These are phyloP conservation scores for Vitrella brassicaformis DNA, from an alignment of 73 alveolate genomes.

Conservation along the genomic window DNA sequence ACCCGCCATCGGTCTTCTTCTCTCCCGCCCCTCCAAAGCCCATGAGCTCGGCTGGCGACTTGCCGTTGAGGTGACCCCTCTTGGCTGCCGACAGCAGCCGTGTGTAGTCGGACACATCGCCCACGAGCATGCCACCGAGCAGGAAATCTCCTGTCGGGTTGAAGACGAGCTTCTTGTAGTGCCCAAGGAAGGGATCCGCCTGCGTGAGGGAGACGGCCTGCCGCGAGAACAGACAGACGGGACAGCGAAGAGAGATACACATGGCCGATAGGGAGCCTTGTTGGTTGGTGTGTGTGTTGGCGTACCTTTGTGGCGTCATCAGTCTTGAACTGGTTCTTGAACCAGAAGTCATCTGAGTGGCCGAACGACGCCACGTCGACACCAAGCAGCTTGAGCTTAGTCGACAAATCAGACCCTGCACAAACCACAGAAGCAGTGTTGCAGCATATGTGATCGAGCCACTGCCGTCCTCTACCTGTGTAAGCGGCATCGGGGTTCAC, in stretches of 20 bases:
- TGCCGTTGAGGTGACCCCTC: conserved; percentile 16
- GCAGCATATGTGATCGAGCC: no score
- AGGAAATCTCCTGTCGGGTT: conserved; percentile 4
- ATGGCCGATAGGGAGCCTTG: no score
- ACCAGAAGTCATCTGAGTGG: conserved; percentile 4
- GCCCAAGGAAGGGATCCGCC: background rate
- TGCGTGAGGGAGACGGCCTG: no score
- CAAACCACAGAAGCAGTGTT: background rate
- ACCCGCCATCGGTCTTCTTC: no score
- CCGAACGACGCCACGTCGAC: conserved; percentile 27
- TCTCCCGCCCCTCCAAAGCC: background rate
- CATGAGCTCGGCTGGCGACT: background rate
- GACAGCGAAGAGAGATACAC: no score
- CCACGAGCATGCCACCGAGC: conserved; percentile 8
- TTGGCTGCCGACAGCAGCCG: conserved; percentile 5
- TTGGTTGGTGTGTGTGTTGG: no score
- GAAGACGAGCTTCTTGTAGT: conserved; percentile 13
- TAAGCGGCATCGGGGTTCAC: no score
- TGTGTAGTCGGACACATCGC: conserved; percentile 14
- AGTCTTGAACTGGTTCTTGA: background rate
- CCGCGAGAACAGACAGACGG: no score
- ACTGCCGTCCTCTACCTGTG: no score
- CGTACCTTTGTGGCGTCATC: background rate
- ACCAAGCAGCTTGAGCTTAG: conserved; percentile 18
- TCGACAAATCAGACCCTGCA: conserved; percentile 10